phyloP scores from a whole-genome alignment of 1,284 basidiomycete species.

The Marasmius sp. region DNA sequence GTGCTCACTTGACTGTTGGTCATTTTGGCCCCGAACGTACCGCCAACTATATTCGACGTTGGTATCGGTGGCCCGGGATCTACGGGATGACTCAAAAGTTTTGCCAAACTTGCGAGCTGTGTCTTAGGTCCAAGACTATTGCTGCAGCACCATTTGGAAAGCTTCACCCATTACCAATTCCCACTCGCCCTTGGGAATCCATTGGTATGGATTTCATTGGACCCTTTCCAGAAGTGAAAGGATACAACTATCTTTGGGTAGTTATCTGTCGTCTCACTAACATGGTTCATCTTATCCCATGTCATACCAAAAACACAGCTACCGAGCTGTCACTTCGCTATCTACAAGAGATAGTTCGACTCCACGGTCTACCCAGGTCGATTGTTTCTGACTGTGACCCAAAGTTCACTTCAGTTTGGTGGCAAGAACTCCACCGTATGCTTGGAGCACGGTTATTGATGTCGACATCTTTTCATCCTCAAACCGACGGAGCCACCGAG shows the following conservation, averaged over 20 bases:
- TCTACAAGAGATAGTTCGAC: slow-evolving; percentile 20
- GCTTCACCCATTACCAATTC: slow-evolving; percentile 12
- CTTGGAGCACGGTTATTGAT: slow-evolving; percentile 18
- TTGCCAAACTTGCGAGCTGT: slow-evolving; percentile 18
- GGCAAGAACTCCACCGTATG: slow-evolving; percentile 24
- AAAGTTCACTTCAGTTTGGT: slow-evolving; percentile 27
- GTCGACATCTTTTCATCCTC: not conserved
- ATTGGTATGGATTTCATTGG: too few relatives aligned
- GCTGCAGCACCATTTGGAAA: slow-evolving; percentile 15
- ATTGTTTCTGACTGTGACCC: slow-evolving; percentile 21
- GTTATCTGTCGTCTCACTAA: too few relatives aligned
- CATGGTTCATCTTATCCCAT: slow-evolving; percentile 21
- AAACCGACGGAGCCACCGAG: slow-evolving; percentile 24
- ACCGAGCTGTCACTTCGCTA: slow-evolving; percentile 4
- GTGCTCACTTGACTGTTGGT: slow-evolving; percentile 25
- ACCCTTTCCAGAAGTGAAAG: too few relatives aligned
- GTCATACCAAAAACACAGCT: slow-evolving; percentile 14
- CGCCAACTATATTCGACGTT: too few relatives aligned
- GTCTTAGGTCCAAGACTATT: slow-evolving; percentile 13
- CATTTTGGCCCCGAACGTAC: too few relatives aligned
- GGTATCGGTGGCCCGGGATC: too few relatives aligned
- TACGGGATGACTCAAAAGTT: slow-evolving; percentile 17
- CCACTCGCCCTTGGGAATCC: too few relatives aligned
- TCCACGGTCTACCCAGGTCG: slow-evolving; percentile 27
- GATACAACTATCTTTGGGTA: too few relatives aligned